Conservation (phyloP, 768 basidiomycete species). For the Lyophyllum atratum region DNA sequence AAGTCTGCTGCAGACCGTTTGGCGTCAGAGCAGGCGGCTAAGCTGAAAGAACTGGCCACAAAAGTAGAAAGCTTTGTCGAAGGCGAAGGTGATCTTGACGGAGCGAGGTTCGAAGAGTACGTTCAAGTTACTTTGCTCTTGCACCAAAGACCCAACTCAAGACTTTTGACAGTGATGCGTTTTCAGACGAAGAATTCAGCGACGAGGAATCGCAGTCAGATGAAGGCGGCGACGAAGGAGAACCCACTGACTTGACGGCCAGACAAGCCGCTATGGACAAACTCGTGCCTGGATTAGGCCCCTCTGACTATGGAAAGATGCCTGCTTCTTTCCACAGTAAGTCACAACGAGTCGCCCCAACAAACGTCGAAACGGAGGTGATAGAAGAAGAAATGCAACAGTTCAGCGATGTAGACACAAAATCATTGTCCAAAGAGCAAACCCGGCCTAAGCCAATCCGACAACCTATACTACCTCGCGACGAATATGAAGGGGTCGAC, state of each 20-base stretch:
- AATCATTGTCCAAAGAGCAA: slow-evolving; percentile 17
- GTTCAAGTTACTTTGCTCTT: not conserved
- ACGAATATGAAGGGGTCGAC: slow-evolving; percentile 90
- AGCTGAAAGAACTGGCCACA: slow-evolving; percentile 73
- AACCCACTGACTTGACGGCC: slow-evolving; percentile 33
- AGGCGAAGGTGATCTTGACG: slow-evolving; percentile 86
- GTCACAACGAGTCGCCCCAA: slow-evolving; percentile 65
- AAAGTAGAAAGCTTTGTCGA: slow-evolving; percentile 92
- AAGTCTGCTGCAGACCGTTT: slow-evolving; percentile 49
- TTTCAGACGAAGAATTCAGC: slow-evolving; percentile 67
- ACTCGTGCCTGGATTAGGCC: slow-evolving; percentile 78
- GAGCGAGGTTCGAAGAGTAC: slow-evolving; percentile 90
- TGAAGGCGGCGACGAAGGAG: slow-evolving; percentile 33
- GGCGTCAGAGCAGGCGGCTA: slow-evolving; percentile 65
- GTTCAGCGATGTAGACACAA: not conserved
- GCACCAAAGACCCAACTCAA: not conserved
- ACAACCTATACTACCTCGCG: slow-evolving; percentile 78
- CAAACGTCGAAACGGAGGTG: slow-evolving; percentile 44
- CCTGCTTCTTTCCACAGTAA: slow-evolving; percentile 66
- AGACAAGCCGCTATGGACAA: slow-evolving; percentile 72
- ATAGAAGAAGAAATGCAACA: slow-evolving; percentile 27
- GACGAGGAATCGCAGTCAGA: slow-evolving; percentile 56
- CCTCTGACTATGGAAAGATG: slow-evolving; percentile 90
- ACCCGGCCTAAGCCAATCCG: slow-evolving; percentile 52
- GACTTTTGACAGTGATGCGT: slow-evolving; percentile 50